These are phyloP conservation scores for Stachybotrys chlorohalonatus DNA, from an alignment of 2,329 filamentous ascomycete genomes.

Conservation along the genomic window DNA sequence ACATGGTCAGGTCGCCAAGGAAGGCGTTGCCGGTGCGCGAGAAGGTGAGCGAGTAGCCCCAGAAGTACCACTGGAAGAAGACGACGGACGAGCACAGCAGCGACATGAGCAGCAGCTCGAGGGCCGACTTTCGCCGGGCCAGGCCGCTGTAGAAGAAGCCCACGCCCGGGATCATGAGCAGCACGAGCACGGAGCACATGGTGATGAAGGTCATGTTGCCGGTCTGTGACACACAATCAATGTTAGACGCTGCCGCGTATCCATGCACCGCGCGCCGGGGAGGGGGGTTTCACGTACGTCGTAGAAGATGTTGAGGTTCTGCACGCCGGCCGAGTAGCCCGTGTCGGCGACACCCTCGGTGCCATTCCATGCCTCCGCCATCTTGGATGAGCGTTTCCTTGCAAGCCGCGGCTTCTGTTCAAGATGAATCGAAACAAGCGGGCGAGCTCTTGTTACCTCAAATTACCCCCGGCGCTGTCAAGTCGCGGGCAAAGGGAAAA, in stretches of 20 bases:
- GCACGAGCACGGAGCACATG: conserved; percentile 65
- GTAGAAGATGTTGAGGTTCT: conserved; percentile 80
- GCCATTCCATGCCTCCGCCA: conserved; percentile 39
- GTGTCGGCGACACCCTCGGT: conserved; percentile 37
- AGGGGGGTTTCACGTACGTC: conserved; percentile 40
- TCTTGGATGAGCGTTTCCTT: conserved; percentile 8
- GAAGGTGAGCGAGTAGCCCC: conserved; percentile 83
- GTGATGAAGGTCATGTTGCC: conserved; percentile 81
- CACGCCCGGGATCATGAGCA: conserved; percentile 90
- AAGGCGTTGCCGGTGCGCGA: conserved; percentile 70
- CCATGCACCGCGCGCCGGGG: background rate
- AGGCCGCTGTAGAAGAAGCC: conserved; percentile 93
- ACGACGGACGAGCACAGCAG: conserved; percentile 73
- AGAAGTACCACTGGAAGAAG: conserved; percentile 93
- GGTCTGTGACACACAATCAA: conserved; percentile 35
- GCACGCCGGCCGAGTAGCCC: conserved; percentile 41
- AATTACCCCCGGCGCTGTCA: background rate
- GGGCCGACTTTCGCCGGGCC: conserved; percentile 77
- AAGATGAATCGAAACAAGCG: too few relatives aligned
- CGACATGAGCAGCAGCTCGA: conserved; percentile 78
- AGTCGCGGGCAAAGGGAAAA: background rate
- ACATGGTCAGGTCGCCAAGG: conserved; percentile 72
- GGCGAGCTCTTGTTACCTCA: too few relatives aligned
- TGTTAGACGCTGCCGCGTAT: conserved; percentile 2
- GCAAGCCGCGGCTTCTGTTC: background rate